Evolutionary conservation across 495 filamentous ascomycete species (phyloP), one percentile per base, ranked within the genome.

Genomic region (Aspergillus steynii): DNA sequence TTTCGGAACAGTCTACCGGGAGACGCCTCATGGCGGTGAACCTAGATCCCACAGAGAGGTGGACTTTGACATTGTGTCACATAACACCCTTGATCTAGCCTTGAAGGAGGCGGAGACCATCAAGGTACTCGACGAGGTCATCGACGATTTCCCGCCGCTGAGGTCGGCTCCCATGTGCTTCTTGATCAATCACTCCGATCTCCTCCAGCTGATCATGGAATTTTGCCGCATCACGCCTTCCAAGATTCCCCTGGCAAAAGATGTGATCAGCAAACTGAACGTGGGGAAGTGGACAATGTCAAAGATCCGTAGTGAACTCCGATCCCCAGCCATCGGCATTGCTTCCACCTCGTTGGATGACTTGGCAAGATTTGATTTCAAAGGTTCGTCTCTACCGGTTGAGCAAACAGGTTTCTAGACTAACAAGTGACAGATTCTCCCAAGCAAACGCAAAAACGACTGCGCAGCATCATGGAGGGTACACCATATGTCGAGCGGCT

Each of bases 41-140:
- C 96, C 95, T 29, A 83, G 84, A 63, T 89, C 88, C 56, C 88
- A 90, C 71, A 87, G 88, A 49, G 96, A 98, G 69, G 93, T 93
- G 6, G 95, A 98, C 68, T 98, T 96, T 72, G 96, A 99, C 77
- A 92, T 99, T 64, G 82, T 95, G 15, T 92, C 91, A 0, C 81
- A 85, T 55, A 87, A 93, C 62, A 87, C 87, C 2, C 71, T 90
- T 28, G 92, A 98, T 68, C 78, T 96, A n/a, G 86, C 93, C 0
- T 71, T 97, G 55, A 93, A 95, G 67, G 95, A 99, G 73, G 95
- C 95, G 1, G 95, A 99, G 70, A 89, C 92, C 4, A 86, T 99
- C 58, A 98, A 97, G 70, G 92, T 97, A 6, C 69, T 97, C 50
- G 94, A 98, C 69, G 95, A 99, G 67, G 88, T 97, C 50, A 83